These are phyloP conservation scores for Peribolospora kevripleyi DNA, from an alignment of 768 basidiomycete genomes.

Conservation along the genomic window DNA sequence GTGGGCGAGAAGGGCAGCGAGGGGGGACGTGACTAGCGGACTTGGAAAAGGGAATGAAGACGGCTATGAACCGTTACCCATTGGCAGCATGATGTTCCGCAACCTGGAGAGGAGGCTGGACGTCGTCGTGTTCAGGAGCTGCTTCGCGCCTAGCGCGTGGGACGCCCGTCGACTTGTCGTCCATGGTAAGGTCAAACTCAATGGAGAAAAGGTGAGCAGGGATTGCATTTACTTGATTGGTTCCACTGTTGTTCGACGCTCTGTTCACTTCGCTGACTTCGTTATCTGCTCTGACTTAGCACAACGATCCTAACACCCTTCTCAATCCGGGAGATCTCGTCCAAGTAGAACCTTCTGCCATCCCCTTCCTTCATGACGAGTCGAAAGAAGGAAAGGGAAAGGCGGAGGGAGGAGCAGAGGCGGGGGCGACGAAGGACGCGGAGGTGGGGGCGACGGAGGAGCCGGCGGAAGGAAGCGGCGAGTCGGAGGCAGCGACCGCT, in stretches of 20 bases:
- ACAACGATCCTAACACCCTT: constrained; percentile 58
- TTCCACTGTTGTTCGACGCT: neutral
- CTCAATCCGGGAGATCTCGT: constrained; percentile 87
- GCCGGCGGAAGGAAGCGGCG: constrained; percentile 5
- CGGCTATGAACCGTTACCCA: constrained; percentile 47
- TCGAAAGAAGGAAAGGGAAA: neutral
- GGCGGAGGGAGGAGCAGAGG: constrained; percentile 7
- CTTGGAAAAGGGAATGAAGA: constrained; percentile 30
- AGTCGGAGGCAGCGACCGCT: neutral
- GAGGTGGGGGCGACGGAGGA: constrained; percentile 11
- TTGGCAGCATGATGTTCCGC: constrained; percentile 80
- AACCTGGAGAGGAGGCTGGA: constrained; percentile 91
- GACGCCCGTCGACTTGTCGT: constrained; percentile 66
- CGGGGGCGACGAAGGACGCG: constrained; percentile 7
- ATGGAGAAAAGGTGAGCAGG: constrained; percentile 55
- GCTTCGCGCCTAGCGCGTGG: constrained; percentile 70
- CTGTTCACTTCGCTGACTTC: neutral
- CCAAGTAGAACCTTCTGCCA: constrained; percentile 55
- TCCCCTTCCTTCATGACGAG: constrained; percentile 35
- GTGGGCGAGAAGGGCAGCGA: constrained; percentile 16
- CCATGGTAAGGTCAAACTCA: constrained; percentile 64
- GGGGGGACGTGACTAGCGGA: constrained; percentile 26
- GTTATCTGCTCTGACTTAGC: constrained; percentile 24
- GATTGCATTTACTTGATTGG: neutral
- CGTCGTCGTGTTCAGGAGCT: constrained; percentile 67